Evolutionary conservation across 1,284 basidiomycete species (phyloP), one percentile per base, ranked within the genome.

Genomic region (Chalciporus sp.): DNA sequence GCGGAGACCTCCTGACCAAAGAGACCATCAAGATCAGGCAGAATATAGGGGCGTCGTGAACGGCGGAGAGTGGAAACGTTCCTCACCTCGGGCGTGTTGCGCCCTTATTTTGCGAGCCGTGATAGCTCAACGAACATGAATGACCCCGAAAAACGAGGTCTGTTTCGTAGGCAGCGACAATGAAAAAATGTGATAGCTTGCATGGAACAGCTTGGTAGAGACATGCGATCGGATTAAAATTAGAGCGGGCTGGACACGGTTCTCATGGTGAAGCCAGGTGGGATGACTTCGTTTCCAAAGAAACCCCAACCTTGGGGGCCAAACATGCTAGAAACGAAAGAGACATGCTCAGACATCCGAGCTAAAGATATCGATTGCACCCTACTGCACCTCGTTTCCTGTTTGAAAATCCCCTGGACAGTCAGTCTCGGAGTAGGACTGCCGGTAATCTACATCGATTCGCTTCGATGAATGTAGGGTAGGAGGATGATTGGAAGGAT

Each of bases 241-340:
- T 33, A 55, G 47, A 40, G 28, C 42, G 9, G 20, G 35, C 26
- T 29, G 20, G 27, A 28, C 16, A 45, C 11, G 19, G 58, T 51
- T 60, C 58, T 52, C 57, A 53, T 57, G 60, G 31, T 16, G n/a
- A 49, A 49, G 27, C 23, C 19, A 41, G 50, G 49, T 11, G 41
- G 49, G 53, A 55, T 52, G 61, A 59, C 64, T 61, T 66, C 47
- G 66, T 65, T 45, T 43, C 66, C 55, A 12, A 64, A 63, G 64
- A 55, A 59, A 65, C 64, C 52, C 23, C 12, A 42, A 42, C 41
- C 47, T 42, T 41, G 45, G 43, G 49, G 49, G 47, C 46, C 59
- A 11, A 33, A 49, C 19, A 31, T 31, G 19, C 49, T 50, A 45
- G n/a, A 31, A 51, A 27, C 16, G 33, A 43, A 17, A 29, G 37